These are phyloP conservation scores for Carex pumila DNA, from an alignment of 176 grass and related monocot species.

Conservation along the genomic window DNA sequence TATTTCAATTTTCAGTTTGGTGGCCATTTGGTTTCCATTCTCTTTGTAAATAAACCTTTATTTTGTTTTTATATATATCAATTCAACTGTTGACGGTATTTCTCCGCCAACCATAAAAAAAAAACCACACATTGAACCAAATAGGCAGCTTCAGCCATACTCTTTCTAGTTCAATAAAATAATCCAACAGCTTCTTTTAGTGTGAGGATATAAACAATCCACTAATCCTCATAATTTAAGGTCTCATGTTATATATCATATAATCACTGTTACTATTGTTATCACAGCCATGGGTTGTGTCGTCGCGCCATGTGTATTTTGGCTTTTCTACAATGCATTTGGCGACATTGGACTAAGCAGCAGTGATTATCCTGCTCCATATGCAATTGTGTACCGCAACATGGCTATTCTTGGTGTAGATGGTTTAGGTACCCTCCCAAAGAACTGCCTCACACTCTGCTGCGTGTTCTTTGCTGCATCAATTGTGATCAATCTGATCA, in stretches of 20 bases:
- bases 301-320: constrained; percentile 74
- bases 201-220: not conserved
- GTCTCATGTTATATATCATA: not conserved
- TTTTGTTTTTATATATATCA: no score
- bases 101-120: no score
- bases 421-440: constrained; percentile 51
- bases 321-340: constrained; percentile 94
- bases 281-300: constrained; percentile 64
- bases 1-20: no score
- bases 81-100: no score
- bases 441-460: constrained; percentile 84
- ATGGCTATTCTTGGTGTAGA: constrained; percentile 83
- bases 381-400: constrained; percentile 89
- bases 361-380: constrained; percentile 79
- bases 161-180: not conserved
- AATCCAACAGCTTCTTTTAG: not conserved
- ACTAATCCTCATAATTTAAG: not conserved
- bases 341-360: constrained; percentile 43
- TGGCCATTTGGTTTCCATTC: no score
- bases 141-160: not conserved
- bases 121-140: not conserved
- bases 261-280: not conserved
- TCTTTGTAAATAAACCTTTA: no score
- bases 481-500: constrained; percentile 56
- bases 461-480: constrained; percentile 53